Conservation (phyloP, 805 yeast species). For the Diddensiella santjacobensis region DNA sequence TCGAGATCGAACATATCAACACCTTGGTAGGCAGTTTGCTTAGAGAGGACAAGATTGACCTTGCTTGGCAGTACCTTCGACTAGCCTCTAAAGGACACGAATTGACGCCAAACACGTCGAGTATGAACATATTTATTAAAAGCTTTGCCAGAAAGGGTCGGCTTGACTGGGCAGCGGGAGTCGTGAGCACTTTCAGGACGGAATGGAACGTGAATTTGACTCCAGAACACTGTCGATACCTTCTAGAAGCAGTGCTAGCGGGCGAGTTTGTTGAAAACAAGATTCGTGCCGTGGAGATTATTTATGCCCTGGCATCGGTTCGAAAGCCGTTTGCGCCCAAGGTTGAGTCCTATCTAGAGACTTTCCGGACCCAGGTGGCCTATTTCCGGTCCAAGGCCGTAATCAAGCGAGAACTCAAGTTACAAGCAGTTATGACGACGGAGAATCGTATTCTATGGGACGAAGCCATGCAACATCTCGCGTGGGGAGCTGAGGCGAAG, state of each 20-base stretch:
- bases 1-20: constrained; percentile 17
- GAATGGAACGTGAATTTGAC: constrained; percentile 15
- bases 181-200: constrained; percentile 12
- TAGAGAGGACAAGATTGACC: constrained; percentile 8
- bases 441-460: background rate
- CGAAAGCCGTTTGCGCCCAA: background rate
- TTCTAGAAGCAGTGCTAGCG: constrained; percentile 17
- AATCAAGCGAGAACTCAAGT: background rate
- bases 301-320: constrained; percentile 3
- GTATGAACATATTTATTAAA: constrained; percentile 17
- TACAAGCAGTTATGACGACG: background rate
- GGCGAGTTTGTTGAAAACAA: constrained; percentile 10
- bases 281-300: constrained; percentile 1
- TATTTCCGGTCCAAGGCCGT: background rate
- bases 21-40: constrained; percentile 10
- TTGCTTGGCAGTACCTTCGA: constrained; percentile 24
- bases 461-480: background rate
- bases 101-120: constrained; percentile 13
- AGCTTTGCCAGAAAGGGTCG: constrained; percentile 12
- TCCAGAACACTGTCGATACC: constrained; percentile 9
- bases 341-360: background rate
- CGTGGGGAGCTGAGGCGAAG: background rate
- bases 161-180: constrained; percentile 22
- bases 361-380: background rate
- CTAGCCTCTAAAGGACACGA: constrained; percentile 9